Conservation (phyloP, 768 basidiomycete species). For the Paxillus rubicundulus region DNA sequence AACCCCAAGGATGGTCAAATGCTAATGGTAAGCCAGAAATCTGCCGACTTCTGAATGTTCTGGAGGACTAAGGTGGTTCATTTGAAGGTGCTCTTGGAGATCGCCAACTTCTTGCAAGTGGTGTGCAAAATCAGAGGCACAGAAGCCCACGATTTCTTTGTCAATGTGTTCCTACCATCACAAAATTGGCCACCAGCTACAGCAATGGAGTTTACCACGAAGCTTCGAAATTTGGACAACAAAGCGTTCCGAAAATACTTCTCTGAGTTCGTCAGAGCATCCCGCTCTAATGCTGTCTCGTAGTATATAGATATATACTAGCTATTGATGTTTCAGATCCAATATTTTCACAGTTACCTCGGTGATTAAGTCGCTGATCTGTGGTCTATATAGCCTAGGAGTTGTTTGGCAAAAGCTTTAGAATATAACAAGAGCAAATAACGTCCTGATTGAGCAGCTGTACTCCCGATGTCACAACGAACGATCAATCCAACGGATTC, state of each 20-base stretch:
- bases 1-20: slow-evolving; percentile 89
- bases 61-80: background rate
- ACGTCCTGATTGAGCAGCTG: slow-evolving; percentile 13
- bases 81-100: slow-evolving; percentile 80
- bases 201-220: slow-evolving; percentile 73
- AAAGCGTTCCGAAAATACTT: slow-evolving; percentile 86
- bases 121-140: slow-evolving; percentile 73
- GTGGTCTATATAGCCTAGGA: too few relatives aligned
- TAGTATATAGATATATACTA: slow-evolving; percentile 33
- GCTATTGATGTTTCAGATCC: background rate
- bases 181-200: slow-evolving; percentile 82
- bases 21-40: slow-evolving; percentile 57
- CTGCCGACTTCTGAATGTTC: background rate
- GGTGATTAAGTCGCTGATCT: background rate
- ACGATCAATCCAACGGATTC: slow-evolving; percentile 6
- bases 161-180: slow-evolving; percentile 78
- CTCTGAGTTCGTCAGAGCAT: slow-evolving; percentile 76
- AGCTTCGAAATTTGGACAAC: slow-evolving; percentile 69
- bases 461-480: slow-evolving; percentile 10
- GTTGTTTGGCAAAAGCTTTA: slow-evolving; percentile 32
- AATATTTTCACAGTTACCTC: too few relatives aligned
- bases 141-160: slow-evolving; percentile 82
- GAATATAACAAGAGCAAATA: slow-evolving; percentile 35
- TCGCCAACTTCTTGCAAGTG: slow-evolving; percentile 79
- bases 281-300: slow-evolving; percentile 51